These are phyloP conservation scores for Yamadazyma dendronema DNA, from an alignment of 1,139 yeast species.

Conservation along the genomic window DNA sequence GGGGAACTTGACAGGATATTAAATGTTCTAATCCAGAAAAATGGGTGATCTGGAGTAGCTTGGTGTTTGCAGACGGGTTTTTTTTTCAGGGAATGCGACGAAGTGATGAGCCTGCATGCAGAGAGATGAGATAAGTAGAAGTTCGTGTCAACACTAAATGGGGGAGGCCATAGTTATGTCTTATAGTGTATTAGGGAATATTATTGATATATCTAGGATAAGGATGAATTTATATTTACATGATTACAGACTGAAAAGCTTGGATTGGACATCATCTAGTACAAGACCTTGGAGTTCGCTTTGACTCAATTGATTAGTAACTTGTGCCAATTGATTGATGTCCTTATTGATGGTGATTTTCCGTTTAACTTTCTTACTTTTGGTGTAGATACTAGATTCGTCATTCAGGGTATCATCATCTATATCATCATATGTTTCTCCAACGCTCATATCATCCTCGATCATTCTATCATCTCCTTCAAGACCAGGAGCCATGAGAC, in stretches of 20 bases:
- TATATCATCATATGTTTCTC: conserved; percentile 4
- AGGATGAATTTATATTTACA: neutral
- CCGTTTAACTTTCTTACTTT: conserved; percentile 3
- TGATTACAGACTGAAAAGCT: neutral
- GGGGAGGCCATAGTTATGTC: neutral
- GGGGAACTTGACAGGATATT: no score
- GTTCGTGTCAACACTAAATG: neutral
- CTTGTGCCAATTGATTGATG: neutral
- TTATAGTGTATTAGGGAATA: no score
- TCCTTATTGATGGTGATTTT: conserved; percentile 2
- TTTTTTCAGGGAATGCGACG: conserved; percentile 3
- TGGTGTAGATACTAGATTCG: conserved; percentile 5
- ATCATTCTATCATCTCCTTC: conserved; percentile 2
- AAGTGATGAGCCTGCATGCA: conserved; percentile 6
- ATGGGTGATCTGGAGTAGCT: neutral
- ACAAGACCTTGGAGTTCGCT: conserved; percentile 3
- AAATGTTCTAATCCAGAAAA: no score
- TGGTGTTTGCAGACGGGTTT: conserved; percentile 3
- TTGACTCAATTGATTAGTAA: conserved; percentile 1
- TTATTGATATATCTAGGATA: no score
- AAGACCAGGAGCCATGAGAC: no score
- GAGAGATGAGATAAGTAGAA: conserved; percentile 1
- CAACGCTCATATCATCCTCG: conserved; percentile 5
- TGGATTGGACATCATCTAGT: conserved; percentile 1
- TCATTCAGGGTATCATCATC: conserved; percentile 8